These are phyloP conservation scores for Hymenochaete sp. DNA, from an alignment of 1,284 basidiomycete genomes.

Conservation along the genomic window DNA sequence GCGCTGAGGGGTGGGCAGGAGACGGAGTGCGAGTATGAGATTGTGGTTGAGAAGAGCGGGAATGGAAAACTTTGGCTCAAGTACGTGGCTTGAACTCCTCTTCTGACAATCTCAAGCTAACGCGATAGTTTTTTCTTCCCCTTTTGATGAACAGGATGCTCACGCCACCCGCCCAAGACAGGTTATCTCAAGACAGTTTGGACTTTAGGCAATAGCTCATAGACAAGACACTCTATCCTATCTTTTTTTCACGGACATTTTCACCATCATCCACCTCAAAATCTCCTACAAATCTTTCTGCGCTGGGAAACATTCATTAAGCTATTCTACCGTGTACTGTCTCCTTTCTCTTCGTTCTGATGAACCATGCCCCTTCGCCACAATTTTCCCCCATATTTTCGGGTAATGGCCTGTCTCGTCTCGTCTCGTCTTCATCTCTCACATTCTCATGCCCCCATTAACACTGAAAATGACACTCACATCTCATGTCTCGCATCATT, in stretches of 20 bases:
- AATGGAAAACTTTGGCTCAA: slow-evolving; percentile 55
- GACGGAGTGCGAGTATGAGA: slow-evolving; percentile 40
- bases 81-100: slow-evolving; percentile 28
- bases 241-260: not conserved
- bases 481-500: not conserved
- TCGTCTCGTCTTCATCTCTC: not conserved
- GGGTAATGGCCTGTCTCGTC: not conserved
- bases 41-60: slow-evolving; percentile 52
- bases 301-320: too few relatives aligned
- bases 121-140: not conserved
- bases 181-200: not conserved
- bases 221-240: not conserved
- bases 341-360: not conserved
- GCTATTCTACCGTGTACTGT: too few relatives aligned
- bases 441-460: not conserved
- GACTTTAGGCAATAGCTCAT: not conserved
- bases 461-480: too few relatives aligned
- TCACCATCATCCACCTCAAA: too few relatives aligned
- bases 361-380: not conserved
- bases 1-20: slow-evolving; percentile 22
- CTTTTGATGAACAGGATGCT: not conserved
- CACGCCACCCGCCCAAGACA: not conserved
- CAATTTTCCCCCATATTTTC: not conserved
- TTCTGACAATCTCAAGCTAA: not conserved
- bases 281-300: too few relatives aligned